Percentiles rank a stretch among this genome's conserved stretches.
These are phyloP conservation scores for Solanum etuberosum DNA, from an alignment of 257 asterid species.

Conservation along the genomic window DNA sequence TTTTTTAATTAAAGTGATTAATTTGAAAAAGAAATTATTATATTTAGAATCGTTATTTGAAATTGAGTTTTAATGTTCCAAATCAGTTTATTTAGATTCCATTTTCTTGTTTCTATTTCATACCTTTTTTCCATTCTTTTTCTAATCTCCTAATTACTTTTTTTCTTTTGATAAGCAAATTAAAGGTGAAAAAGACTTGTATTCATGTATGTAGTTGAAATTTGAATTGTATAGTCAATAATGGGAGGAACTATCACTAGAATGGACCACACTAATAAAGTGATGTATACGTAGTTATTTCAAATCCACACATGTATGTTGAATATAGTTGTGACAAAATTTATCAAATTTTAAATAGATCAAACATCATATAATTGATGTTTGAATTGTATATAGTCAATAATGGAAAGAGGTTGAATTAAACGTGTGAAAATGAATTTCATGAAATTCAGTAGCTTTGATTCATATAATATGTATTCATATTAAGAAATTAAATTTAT, in stretches of 20 bases:
- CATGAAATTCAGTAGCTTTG: background rate
- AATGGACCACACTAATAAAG: background rate
- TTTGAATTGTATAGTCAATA: background rate
- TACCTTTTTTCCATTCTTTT: background rate
- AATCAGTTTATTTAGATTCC: background rate
- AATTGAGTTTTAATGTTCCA: background rate
- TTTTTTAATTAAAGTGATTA: background rate
- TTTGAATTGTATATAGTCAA: background rate
- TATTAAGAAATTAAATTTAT: background rate
- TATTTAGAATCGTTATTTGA: background rate
- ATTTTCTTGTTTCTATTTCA: too few relatives aligned
- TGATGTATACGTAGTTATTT: background rate
- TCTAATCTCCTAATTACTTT: background rate
- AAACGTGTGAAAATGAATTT: background rate
- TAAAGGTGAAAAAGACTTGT: background rate
- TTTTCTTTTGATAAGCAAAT: background rate
- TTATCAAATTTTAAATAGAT: background rate
- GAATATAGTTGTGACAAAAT: background rate
- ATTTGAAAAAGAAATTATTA: too few relatives aligned
- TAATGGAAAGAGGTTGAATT: background rate
- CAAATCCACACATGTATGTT: background rate
- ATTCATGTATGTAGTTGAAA: background rate
- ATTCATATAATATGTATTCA: background rate
- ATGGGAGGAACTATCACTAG: background rate
- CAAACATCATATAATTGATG: background rate